Conservation (phyloP, 164 flowering plant genomes). For the Vitis riparia region DNA sequence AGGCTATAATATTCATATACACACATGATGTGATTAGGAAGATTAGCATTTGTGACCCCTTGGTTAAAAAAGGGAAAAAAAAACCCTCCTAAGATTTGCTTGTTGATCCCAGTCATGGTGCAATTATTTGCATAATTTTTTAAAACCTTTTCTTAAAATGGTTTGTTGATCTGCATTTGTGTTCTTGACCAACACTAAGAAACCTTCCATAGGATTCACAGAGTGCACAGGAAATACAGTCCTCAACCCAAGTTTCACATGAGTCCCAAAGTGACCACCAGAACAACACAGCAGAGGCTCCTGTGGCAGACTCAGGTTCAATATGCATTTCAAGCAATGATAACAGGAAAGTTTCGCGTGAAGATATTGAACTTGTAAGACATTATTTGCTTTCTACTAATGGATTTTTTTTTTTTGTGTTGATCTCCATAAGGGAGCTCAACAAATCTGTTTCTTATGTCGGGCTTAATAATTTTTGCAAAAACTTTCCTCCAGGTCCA, state of each 20-base stretch:
- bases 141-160: no score
- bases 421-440: neutral
- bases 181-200: conserved; percentile 1
- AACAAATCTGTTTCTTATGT: neutral
- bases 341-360: conserved; percentile 76
- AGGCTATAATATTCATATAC: no score
- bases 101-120: neutral
- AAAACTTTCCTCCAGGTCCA: conserved; percentile 67
- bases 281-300: conserved; percentile 56
- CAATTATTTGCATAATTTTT: neutral
- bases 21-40: no score
- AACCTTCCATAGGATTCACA: conserved; percentile 40
- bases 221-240: conserved; percentile 51
- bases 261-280: conserved; percentile 71
- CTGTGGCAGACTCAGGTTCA: conserved; percentile 70
- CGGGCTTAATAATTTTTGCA: neutral
- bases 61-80: no score
- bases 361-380: conserved; percentile 84
- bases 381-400: neutral
- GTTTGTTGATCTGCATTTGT: neutral
- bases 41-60: no score
- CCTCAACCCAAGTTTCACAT: conserved; percentile 59
- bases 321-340: conserved; percentile 77
- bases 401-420: neutral
- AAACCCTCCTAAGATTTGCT: no score